Base-by-base conservation (phyloP, 495 filamentous ascomycete species). In the Xylaria castorea region DNA sequence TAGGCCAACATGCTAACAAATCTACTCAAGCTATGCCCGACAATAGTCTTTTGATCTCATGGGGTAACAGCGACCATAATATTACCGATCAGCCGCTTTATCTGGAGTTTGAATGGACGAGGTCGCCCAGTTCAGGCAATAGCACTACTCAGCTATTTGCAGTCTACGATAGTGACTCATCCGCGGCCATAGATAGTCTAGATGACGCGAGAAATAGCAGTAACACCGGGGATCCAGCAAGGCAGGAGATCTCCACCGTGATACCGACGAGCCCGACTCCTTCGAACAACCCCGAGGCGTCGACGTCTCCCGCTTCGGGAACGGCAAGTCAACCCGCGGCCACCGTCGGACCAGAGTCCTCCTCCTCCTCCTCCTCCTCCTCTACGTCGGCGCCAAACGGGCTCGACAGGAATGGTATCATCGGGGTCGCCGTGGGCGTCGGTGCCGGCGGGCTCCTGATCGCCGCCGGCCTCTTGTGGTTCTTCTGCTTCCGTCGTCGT, bases 391-490 rank as follows among this genome's bases (percentile, higher is more conserved):
- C 30, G 25, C 42, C 57, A 9, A 30, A 46, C 0, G 71, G 60
- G 1, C 73, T 85, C 11, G 58, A 74, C 16, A 77, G 30, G 1
- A 81, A 81, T 64, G 81, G 82, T 61, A 81, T 83, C 67, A 79
- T 78, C 36, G 85, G 84, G 48, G 83, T 85, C 62, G 83, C 82
- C 55, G 81, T 86, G 7, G 84, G 73, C 18, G 78, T 77, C 68
- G 75, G 68, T 25, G 66, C 83, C 1, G 73, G 74, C 9, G 83
- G 79, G 53, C 77, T 86, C 5, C 62, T 76, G 38, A 38, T 84
- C 67, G 62, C 84, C 73, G 76, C 61, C 22, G 70, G 44, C 14
- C 60, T 82, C 32, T 70, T 79, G 25, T 85, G 80, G 80, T 80
- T 77, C 71, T 73, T 82, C 48, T 68, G 79, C 30, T 72, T 76